Evolutionary conservation across 2,329 filamentous ascomycete species (phyloP), one percentile per base, ranked within the genome.

Genomic region (Tolypocladium amazonense): DNA sequence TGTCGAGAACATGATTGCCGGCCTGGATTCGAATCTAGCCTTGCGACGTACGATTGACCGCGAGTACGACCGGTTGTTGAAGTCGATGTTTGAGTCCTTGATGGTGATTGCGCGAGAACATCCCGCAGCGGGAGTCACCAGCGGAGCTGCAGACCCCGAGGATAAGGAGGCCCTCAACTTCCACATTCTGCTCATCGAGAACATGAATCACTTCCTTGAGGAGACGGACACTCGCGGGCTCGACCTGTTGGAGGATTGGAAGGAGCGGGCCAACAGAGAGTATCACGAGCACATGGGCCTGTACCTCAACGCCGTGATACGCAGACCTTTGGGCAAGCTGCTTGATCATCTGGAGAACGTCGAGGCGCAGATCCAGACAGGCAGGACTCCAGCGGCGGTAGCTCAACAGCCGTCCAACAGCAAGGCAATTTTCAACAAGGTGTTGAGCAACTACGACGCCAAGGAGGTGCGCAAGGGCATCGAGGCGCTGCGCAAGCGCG

Each of bases 111-210:
- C 94, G 43, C 79, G 85, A 62, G 85, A 88, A 78, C 90, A 81
- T 70, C 85, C 77, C 35, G 78, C 74, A 60, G 80, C 75, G 30
- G 73, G 76, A 15, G 73, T 78, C 30, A 73, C 71, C 7, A 73
- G 66, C 59, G 75, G 75, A 52, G 72, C 76, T 15, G 77, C 78
- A 15, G 82, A 85, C 65, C 81, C 82, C 1, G 94, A 97, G 72
- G 94, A 97, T 71, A 97, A 99, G 75, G 92, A 97, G 73, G 90
- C 92, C 6, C 83, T 99, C 62, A 97, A 97, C 76, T 96, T 96
- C 76, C 92, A 97, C 73, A 96, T 99, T 68, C 81, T 97, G 39
- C 81, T 97, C 58, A 97, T 99, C 66, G 93, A 99, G 74, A 99
- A 99, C 73, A 97, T 97, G 92, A 95, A 97, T 70, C 92, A 96